Base-by-base conservation (phyloP, 106 monocot species). In the Phalaenopsis aphrodite region DNA sequence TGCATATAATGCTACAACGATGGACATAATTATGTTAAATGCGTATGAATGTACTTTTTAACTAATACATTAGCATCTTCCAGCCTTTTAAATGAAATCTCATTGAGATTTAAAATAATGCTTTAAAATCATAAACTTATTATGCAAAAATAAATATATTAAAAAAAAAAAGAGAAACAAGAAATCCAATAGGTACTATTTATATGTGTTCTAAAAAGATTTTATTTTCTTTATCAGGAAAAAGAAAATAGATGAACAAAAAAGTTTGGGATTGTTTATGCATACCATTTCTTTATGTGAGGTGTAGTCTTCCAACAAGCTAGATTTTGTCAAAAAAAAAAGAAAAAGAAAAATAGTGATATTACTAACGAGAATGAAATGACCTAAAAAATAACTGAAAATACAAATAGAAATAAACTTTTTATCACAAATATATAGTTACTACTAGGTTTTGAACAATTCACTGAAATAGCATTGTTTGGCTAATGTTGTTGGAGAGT, bases 231-330 rank as follows among this genome's bases (percentile, higher is more conserved):
- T 19, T 43, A 74, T 74, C 43, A 74, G 43, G 19, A 74, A 21
- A 42, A 15, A 18, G 18, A n/a, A 8, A 18, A 36, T 12, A 8
- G 19, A 36, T 12, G 14, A 19, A 73, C 15, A 41, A 5, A 45
- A 42, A 11, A n/a, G 15, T 16, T 74, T 16, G 12, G 74, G 74
- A n/a, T n/a, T 42, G 49, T 24, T 1, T 69, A 69, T 23, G 49
- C 48, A 82, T 78, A 96, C 96, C 96, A 96, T 56, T 88, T 80
- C n/a, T 79, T 86, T 79, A 96, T 68, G 84, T 90, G 94, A 79
- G 88, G 88, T 5, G 94, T 91, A 55, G 2, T 79, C 12, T 17
- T 84, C 96, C 96, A 96, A 85, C 96, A 96, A 75, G 88, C 96
- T 94, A 87, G 83, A 86, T 84, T 55, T 49, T n/a, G 46, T 24